Base-by-base conservation (phyloP, 768 basidiomycete species). In the Holtermanniella nyarrowii region DNA sequence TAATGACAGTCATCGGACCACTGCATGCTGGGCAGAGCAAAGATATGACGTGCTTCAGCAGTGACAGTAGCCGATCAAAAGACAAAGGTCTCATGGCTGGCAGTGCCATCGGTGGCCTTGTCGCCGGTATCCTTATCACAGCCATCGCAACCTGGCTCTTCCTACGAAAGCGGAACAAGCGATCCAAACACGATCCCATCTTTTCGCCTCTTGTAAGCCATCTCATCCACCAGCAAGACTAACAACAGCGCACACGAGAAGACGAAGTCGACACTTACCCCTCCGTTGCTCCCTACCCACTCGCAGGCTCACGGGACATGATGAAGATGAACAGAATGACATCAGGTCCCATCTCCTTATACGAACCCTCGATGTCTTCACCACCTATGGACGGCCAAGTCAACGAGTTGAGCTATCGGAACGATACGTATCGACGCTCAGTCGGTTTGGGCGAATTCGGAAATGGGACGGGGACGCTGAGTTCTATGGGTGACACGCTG, bases 1-100 rank as follows among this genome's bases (percentile, higher is more conserved):
- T 37, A 16, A 37, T 16, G 16, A 16, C 31, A 37, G 63, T 58
- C 14, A 51, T 58, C 23, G 63, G 63, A 23, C 63, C 63, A 2
- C 39, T 65, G 21, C 60, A 65, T 56, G 53, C 63, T 13, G 63
- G 63, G 20, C 21, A 44, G 7, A 49, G 44, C 12, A 44, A 55
- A 16, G 50, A 59, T 26, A 20, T 61, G 14, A 12, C 40, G 26
- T 65, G 63, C 52, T 23, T 65, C n/a, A 49, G 49, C 10, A 54
- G 55, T 3, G 43, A 42, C 10, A 61, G 60, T 22, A 60, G 62
- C 5, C 55, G 31, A 37, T 16, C 31, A 37, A 37, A 7, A 37
- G 10, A 37, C 31, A 7, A 37, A 37, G 60, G 54, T 4, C 40
- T 43, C 3, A 43, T 63, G 11, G 60, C 52, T 0, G 62, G 62